phyloP scores from a whole-genome alignment of 805 yeast genomes.

The Starmerella asiatica region DNA sequence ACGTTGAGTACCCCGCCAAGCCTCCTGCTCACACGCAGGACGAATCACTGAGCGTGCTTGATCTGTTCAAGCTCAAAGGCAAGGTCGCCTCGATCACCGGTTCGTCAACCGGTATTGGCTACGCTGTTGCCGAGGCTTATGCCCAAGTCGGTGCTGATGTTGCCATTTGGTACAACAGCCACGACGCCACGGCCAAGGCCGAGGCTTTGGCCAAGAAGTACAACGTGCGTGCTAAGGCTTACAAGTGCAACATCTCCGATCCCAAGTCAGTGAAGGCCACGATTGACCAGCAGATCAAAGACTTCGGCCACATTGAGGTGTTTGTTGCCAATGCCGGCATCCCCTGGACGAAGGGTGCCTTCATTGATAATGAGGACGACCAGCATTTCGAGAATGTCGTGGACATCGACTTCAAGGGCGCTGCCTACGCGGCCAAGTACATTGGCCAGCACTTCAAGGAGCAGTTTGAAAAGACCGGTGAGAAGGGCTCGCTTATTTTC shows the following conservation, averaged over 20 bases:
- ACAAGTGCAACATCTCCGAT: conserved; percentile 46
- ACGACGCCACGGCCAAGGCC: conserved; percentile 53
- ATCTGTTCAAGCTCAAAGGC: conserved; percentile 64
- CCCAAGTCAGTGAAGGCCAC: conserved; percentile 37
- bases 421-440: conserved; percentile 63
- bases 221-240: conserved; percentile 49
- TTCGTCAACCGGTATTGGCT: conserved; percentile 72
- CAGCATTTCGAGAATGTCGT: conserved; percentile 59
- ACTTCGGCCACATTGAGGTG: conserved; percentile 69
- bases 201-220: conserved; percentile 41
- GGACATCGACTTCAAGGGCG: conserved; percentile 65
- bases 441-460: conserved; percentile 60
- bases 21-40: conserved; percentile 19
- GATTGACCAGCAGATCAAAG: conserved; percentile 40
- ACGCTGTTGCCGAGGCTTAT: conserved; percentile 65
- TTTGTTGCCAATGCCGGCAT: conserved; percentile 87
- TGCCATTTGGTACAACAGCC: conserved; percentile 53
- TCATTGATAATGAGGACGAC: conserved; percentile 37
- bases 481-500: conserved; percentile 62
- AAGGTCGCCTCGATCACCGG: conserved; percentile 80
- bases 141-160: conserved; percentile 83
- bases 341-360: conserved; percentile 59
- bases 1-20: conserved; percentile 20
- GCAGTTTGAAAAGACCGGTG: conserved; percentile 32
- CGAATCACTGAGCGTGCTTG: conserved; percentile 35